These are phyloP conservation scores for Barbatosphaeria neglecta DNA, from an alignment of 495 filamentous ascomycete species.

Conservation along the genomic window DNA sequence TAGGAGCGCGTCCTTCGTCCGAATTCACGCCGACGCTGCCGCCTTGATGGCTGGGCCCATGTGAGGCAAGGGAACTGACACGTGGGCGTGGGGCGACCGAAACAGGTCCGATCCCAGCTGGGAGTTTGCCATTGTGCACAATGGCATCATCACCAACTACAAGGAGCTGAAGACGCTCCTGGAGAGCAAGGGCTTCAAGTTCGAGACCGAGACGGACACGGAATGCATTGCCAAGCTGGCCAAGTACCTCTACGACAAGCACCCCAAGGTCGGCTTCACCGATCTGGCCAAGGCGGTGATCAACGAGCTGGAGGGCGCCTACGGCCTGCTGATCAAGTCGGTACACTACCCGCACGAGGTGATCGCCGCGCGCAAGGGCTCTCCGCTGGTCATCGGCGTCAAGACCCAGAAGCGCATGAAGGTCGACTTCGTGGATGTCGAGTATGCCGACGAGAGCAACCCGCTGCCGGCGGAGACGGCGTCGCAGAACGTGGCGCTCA, in stretches of 20 bases:
- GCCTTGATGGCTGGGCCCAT: too few species aligned
- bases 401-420: slow-evolving; percentile 97
- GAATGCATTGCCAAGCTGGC: slow-evolving; percentile 98
- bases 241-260: slow-evolving; percentile 95
- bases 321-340: slow-evolving; percentile 91
- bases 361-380: slow-evolving; percentile 95
- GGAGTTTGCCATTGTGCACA: slow-evolving; percentile 97
- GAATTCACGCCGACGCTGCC: too few species aligned
- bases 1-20: background rate
- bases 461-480: slow-evolving; percentile 88
- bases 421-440: slow-evolving; percentile 98
- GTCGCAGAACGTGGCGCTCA: slow-evolving; percentile 90
- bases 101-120: slow-evolving; percentile 64
- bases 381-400: slow-evolving; percentile 90
- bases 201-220: slow-evolving; percentile 98
- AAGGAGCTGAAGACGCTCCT: slow-evolving; percentile 94
- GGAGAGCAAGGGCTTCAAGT: slow-evolving; percentile 88
- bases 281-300: slow-evolving; percentile 94
- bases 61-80: background rate
- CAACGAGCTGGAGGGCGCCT: slow-evolving; percentile 95
- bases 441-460: slow-evolving; percentile 72
- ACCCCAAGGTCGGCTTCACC: slow-evolving; percentile 90
- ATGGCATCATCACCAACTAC: slow-evolving; percentile 99
- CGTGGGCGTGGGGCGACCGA: background rate
- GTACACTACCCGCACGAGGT: slow-evolving; percentile 98